Evolutionary conservation across 805 yeast species (phyloP), one percentile per base, ranked within the genome.

Genomic region (Candida stauntonica): DNA sequence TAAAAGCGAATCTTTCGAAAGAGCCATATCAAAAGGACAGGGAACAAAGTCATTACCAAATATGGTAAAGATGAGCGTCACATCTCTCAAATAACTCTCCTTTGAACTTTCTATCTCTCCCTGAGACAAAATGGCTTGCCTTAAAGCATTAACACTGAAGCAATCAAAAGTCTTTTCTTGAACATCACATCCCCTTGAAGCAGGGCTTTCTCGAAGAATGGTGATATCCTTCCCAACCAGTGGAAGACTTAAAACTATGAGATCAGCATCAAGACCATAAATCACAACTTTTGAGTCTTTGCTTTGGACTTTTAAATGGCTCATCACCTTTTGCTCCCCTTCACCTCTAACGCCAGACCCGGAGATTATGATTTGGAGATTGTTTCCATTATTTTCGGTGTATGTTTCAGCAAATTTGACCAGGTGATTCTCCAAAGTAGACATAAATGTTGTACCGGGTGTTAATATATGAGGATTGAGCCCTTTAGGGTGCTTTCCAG

Each of bases 11-110:
- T 32, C 7, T 14, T 12, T 13, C 6, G 38, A 21, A 7, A 91
- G 70, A 0, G 95, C 95, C 44, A 95, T 94, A 44, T 85, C 86
- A 54, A 86, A 84, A 48, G 93, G 75, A 54, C 86, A 81, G 9
- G 98, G 97, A 53, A 89, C 69, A 77, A 91, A 93, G 70, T 93
- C 99, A 57, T 93, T 93, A 47, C 99, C 99, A 47, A 93, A 80
- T 40, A 93, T 93, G 54, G 83, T 86, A 77, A 86, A 77, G 48
- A 89, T 77, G 41, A 91, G 67, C 44, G 86, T 84, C 48, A 87
- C 84, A 60, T 91, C 98, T 60, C 86, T 95, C 46, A 91, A 9
- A 15, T 17, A n/a, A 9, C 29, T 29, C 1, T 17, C 9, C 15
- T 20, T 32, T 6, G 34, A 68, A 66, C 46, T 70, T 78, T 34